Evolutionary conservation across 805 yeast species (phyloP).

Genomic region (Hanseniaspora occidentalis): DNA sequence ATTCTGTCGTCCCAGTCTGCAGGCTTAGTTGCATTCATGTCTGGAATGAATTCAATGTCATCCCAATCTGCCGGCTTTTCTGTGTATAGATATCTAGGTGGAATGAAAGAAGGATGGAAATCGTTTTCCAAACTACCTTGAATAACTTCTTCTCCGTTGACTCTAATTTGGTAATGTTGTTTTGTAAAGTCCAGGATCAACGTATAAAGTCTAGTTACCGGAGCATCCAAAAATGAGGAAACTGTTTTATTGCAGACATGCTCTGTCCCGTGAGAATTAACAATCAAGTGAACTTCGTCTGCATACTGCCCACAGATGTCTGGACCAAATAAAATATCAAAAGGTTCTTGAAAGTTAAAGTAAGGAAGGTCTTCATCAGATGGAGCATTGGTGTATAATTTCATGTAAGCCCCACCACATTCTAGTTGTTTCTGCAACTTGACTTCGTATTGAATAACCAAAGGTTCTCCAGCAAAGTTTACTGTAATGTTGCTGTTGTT

Average conservation of each 20-base stretch:
- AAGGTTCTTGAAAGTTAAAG: conserved; percentile 27
- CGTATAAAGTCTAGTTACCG: conserved; percentile 60
- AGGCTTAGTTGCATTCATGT: conserved; percentile 61
- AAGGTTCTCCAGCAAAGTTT: conserved; percentile 18
- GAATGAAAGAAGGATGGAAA: conserved; percentile 55
- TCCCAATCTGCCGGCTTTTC: conserved; percentile 75
- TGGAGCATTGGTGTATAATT: conserved; percentile 44
- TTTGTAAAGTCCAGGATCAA: conserved; percentile 46
- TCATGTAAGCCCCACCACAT: conserved; percentile 88
- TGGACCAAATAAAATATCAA: conserved; percentile 89
- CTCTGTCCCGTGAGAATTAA: conserved; percentile 37
- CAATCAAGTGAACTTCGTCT: conserved; percentile 68
- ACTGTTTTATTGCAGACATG: conserved; percentile 42
- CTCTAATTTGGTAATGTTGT: conserved; percentile 65
- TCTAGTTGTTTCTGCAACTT: conserved; percentile 65
- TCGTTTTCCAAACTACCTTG: conserved; percentile 53
- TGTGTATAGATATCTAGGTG: conserved; percentile 53
- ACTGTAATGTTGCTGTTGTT: conserved; percentile 17
- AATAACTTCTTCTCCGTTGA: conserved; percentile 62
- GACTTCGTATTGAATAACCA: conserved; percentile 83
- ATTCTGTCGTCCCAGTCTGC: conserved; percentile 69
- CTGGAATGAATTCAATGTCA: conserved; percentile 52
- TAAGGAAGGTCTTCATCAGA: background rate
- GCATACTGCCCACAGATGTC: conserved; percentile 69
- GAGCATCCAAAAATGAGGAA: conserved; percentile 55